Conservation (phyloP, 129 eudicot genomes). For the Cynara cardunculus region DNA sequence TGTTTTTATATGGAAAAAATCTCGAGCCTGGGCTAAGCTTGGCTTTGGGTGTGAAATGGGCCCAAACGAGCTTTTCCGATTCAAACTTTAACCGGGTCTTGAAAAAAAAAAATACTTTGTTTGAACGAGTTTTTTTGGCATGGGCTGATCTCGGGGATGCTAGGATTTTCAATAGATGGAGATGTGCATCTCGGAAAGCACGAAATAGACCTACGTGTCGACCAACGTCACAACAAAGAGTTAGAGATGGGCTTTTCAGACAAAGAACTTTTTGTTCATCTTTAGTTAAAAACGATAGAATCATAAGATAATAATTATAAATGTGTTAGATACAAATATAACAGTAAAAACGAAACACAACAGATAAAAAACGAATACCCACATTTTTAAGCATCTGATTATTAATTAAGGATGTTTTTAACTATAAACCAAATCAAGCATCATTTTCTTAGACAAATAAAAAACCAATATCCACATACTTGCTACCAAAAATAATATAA, state of each 20-base stretch:
- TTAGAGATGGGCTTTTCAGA: background rate
- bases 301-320: too few relatives aligned
- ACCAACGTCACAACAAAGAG: too few relatives aligned
- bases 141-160: too few relatives aligned
- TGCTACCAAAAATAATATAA: background rate
- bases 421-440: background rate
- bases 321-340: background rate
- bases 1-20: too few relatives aligned
- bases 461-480: background rate
- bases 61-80: too few relatives aligned
- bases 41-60: background rate
- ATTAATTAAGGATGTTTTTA: background rate
- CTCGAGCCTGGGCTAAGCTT: background rate
- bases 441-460: background rate
- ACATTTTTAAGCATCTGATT: background rate
- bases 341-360: background rate
- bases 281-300: too few relatives aligned
- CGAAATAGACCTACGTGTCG: too few relatives aligned
- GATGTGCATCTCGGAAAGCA: too few relatives aligned
- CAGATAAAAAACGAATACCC: too few relatives aligned
- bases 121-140: background rate
- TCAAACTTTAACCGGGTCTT: background rate
- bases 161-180: too few relatives aligned
- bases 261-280: background rate
- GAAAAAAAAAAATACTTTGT: background rate